Conservation (phyloP, 2,329 filamentous ascomycete genomes). For the Escovopsis weberi region DNA sequence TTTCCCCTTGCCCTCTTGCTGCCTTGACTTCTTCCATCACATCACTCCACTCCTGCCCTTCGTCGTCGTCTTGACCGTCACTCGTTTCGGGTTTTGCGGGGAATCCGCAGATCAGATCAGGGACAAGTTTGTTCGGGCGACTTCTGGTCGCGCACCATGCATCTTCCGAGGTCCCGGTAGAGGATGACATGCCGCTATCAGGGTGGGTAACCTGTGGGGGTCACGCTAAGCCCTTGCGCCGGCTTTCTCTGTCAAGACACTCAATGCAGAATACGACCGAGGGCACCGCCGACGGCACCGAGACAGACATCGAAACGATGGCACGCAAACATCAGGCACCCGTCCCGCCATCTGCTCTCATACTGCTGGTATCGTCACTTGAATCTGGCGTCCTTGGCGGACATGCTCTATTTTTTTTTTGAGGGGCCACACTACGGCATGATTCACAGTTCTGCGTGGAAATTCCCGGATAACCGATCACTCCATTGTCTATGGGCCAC, state of each 20-base stretch:
- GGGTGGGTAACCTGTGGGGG: slow-evolving; percentile 16
- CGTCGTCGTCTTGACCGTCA: too few relatives aligned
- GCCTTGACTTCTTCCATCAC: not conserved
- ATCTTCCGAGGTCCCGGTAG: slow-evolving; percentile 1
- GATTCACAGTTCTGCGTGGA: too few relatives aligned
- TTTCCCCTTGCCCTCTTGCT: not conserved
- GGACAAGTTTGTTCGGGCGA: slow-evolving; percentile 12
- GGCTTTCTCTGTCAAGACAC: slow-evolving; percentile 13
- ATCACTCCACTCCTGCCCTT: slow-evolving; percentile 1
- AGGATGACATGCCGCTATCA: slow-evolving; percentile 5
- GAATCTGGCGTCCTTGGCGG: too few relatives aligned
- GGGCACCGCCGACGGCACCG: slow-evolving; percentile 20
- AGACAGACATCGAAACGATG: slow-evolving; percentile 13
- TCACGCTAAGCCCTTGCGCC: slow-evolving; percentile 16
- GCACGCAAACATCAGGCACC: slow-evolving; percentile 6
- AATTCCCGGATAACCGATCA: too few relatives aligned
- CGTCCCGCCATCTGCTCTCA: slow-evolving; percentile 2
- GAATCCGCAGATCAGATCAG: slow-evolving; percentile 4
- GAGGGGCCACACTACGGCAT: too few relatives aligned
- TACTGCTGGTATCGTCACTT: too few relatives aligned
- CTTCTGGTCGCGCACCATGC: slow-evolving; percentile 8
- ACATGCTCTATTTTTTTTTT: too few relatives aligned
- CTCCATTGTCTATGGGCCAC: not conserved
- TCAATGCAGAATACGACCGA: slow-evolving; percentile 22
- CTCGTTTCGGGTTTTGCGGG: too few relatives aligned